phyloP scores from a whole-genome alignment of 2,329 filamentous ascomycete genomes.

The Calonectria hongkongensis region DNA sequence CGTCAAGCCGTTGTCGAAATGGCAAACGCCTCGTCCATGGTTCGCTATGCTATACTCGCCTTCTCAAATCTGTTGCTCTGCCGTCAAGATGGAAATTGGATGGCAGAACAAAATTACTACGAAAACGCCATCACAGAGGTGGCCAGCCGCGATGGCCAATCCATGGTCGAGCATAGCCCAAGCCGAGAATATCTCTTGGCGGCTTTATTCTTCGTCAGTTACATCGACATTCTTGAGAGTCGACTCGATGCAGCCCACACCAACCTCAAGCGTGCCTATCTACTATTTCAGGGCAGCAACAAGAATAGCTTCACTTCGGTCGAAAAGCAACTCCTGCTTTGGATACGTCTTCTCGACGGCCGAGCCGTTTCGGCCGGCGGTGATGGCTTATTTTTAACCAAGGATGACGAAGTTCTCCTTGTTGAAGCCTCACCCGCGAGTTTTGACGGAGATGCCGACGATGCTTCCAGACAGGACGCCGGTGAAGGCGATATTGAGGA shows the following conservation, averaged over 20 bases:
- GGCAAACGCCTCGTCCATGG: slow-evolving; percentile 67
- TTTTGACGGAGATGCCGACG: slow-evolving; percentile 57
- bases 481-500: slow-evolving; percentile 66
- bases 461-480: slow-evolving; percentile 47
- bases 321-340: slow-evolving; percentile 71
- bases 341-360: slow-evolving; percentile 73
- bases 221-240: slow-evolving; percentile 69
- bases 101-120: slow-evolving; percentile 62
- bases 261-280: slow-evolving; percentile 70
- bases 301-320: slow-evolving; percentile 60
- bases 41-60: slow-evolving; percentile 69
- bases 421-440: slow-evolving; percentile 65
- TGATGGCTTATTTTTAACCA: slow-evolving; percentile 71
- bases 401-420: slow-evolving; percentile 68
- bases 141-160: slow-evolving; percentile 46
- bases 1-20: slow-evolving; percentile 69
- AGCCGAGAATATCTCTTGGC: slow-evolving; percentile 67
- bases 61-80: slow-evolving; percentile 69
- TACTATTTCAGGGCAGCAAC: slow-evolving; percentile 65
- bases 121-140: slow-evolving; percentile 61
- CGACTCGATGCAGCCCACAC: slow-evolving; percentile 67
- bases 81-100: slow-evolving; percentile 58
- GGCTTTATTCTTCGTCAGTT: slow-evolving; percentile 72
- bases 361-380: slow-evolving; percentile 74
- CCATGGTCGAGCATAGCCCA: slow-evolving; percentile 55